Evolutionary conservation across 441 rosid genomes (phyloP).

Genomic region (Manihot esculenta): DNA sequence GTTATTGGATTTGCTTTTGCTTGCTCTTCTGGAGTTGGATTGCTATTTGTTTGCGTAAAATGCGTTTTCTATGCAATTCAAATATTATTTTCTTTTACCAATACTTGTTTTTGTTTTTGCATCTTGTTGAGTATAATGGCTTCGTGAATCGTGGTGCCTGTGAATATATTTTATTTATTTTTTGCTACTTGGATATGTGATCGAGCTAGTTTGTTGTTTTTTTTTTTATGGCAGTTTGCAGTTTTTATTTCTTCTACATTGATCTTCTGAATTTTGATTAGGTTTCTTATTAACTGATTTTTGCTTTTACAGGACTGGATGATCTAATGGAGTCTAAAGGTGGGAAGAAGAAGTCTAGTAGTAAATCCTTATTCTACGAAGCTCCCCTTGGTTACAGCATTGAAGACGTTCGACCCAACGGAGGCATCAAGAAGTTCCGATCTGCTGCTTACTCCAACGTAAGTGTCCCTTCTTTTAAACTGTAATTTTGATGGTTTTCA

Average conservation of each 20-base stretch:
- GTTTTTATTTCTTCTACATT: neutral
- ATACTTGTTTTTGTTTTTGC: neutral
- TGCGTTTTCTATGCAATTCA: neutral
- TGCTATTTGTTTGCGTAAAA: no score
- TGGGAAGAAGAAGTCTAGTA: constrained; percentile 75
- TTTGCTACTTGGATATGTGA: neutral
- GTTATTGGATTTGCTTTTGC: neutral
- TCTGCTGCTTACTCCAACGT: constrained; percentile 96
- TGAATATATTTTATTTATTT: no score
- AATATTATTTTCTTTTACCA: no score
- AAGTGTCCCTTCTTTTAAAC: constrained; percentile 16
- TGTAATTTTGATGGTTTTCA: neutral
- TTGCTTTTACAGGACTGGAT: constrained; percentile 36
- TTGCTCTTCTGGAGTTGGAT: no score
- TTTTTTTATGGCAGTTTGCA: neutral
- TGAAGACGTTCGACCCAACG: constrained; percentile 87
- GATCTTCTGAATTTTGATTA: neutral
- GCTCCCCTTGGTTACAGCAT: constrained; percentile 92
- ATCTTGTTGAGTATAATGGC: neutral
- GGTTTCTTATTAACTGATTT: neutral
- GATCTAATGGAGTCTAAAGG: constrained; percentile 89
- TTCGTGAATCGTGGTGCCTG: neutral
- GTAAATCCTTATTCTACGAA: constrained; percentile 66
- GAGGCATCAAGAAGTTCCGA: constrained; percentile 89
- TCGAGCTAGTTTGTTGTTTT: neutral